A percentile compares a stretch with the other conserved stretches of the same genome.
Evolutionary conservation across 2,329 filamentous ascomycete genomes (phyloP).

Genomic region (Botrytis fragariae): DNA sequence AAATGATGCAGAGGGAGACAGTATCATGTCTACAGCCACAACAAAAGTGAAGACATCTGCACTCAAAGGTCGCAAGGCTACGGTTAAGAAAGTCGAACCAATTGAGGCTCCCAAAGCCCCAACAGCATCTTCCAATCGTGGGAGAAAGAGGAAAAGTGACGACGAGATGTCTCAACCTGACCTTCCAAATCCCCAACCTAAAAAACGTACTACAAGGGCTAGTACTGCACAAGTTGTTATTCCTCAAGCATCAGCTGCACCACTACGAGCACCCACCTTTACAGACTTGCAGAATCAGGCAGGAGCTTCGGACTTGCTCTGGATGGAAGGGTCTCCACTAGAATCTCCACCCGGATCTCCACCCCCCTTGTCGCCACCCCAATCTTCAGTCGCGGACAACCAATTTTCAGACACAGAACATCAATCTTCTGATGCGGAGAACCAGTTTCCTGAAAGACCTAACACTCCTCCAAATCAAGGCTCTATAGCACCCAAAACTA

Average conservation of each 20-base stretch:
- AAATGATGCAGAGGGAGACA: constrained; percentile 49
- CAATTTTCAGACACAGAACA: constrained; percentile 65
- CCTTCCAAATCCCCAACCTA: constrained; percentile 40
- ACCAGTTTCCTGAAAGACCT: constrained; percentile 51
- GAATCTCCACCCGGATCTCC: constrained; percentile 3
- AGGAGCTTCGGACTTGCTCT: constrained; percentile 5
- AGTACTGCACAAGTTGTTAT: constrained; percentile 49
- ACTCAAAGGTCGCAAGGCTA: constrained; percentile 33
- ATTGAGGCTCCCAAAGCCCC: constrained; percentile 46
- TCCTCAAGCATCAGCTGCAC: constrained; percentile 47
- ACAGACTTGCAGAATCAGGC: constrained; percentile 45
- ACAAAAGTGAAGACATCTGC: not conserved
- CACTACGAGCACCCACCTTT: constrained; percentile 45
- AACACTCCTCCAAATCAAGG: constrained; percentile 56
- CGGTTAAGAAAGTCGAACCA: constrained; percentile 53
- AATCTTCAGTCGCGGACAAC: constrained; percentile 51
- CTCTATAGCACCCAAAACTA: constrained; percentile 53
- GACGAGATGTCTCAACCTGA: constrained; percentile 23
- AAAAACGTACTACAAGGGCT: constrained; percentile 38
- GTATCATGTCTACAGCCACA: constrained; percentile 39
- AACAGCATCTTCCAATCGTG: constrained; percentile 32
- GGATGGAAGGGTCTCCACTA: constrained; percentile 13
- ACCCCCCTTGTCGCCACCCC: constrained; percentile 40
- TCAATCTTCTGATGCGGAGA: constrained; percentile 78
- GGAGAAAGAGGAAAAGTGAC: constrained; percentile 35